Evolutionary conservation across 2,329 filamentous ascomycete genomes (phyloP), one percentile per base, ranked within the genome.

Genomic region (Trichocomaceae sp.): DNA sequence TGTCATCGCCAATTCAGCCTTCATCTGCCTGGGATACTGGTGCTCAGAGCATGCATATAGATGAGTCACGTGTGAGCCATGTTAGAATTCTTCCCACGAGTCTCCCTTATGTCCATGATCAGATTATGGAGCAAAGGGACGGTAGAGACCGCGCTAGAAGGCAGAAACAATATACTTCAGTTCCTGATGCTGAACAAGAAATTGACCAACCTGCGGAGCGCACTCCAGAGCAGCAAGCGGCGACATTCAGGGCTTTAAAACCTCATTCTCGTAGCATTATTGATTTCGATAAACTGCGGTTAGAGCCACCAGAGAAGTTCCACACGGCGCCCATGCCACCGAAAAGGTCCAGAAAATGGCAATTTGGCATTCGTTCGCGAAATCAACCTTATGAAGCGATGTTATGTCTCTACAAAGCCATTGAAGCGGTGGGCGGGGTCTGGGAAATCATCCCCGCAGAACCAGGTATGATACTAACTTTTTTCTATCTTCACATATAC

Each of bases 341-440:
- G 5, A 90, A 88, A 66, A 66, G 62, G 54, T 87, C 87, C 1
- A 88, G 91, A 15, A 89, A 92, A 61, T 99, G 93, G 93, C 93
- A 99, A 69, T 99, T 99, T 68, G 93, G 93, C 55, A 99, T 99
- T 58, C 83, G 93, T 37, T 96, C 90, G 46, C 84, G 93, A 48
- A 99, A 97, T 66, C 87, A 90, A 54, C 93, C 93, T 0, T 90
- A 91, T 64, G 93, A 99, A 70, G 93, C 93, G 0, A 87, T 99
- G 71, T 77, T 95, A 23, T 96, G 92, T 65, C 93, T 99, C 54
- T 96, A 96, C 77, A 90, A 92, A 69, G 91, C 93, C 0, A 77
- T 99, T 44, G 79, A 85, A 58, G 91, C 91, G 61, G 85, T 96
- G 65, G 91, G 90, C 31, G 93, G 91, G 12, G 85, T 90, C 49